Evolutionary conservation across 345 rosid species (phyloP).

Genomic region (Hirschfeldia incana): DNA sequence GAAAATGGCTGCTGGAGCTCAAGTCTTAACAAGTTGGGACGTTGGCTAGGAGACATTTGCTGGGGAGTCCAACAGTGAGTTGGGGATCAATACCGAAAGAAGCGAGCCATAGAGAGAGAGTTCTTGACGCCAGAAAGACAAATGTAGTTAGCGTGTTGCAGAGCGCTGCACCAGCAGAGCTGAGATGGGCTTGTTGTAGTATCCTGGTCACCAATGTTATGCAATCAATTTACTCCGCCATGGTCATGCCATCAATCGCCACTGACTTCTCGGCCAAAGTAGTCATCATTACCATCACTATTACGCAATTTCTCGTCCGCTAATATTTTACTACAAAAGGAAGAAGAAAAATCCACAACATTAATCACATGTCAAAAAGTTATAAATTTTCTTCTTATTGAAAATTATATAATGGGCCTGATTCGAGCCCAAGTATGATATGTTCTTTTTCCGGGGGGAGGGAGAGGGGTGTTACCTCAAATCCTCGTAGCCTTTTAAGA

Average conservation of each 20-base stretch:
- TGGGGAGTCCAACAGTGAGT: slow-evolving; percentile 59
- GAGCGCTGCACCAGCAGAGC: not conserved
- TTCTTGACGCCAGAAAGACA: slow-evolving; percentile 67
- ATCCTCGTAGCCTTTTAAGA: too few species aligned
- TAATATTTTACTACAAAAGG: too few species aligned
- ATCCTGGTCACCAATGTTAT: slow-evolving; percentile 56
- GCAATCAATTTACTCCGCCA: slow-evolving; percentile 47
- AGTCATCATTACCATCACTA: not conserved
- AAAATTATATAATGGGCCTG: too few species aligned
- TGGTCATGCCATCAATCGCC: slow-evolving; percentile 21
- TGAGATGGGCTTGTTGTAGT: slow-evolving; percentile 51
- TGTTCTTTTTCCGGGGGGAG: too few species aligned
- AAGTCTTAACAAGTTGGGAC: too few species aligned
- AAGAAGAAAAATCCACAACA: too few species aligned
- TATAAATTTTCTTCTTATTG: too few species aligned
- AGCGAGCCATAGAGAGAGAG: slow-evolving; percentile 44
- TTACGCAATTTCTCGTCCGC: not conserved
- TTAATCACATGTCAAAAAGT: too few species aligned
- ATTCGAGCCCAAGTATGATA: too few species aligned
- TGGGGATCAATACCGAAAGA: slow-evolving; percentile 69
- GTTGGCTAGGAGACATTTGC: not conserved
- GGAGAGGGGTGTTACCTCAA: too few species aligned
- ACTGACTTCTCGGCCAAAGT: slow-evolving; percentile 9
- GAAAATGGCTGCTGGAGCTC: not conserved
- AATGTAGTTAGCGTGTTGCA: slow-evolving; percentile 28